Evolutionary conservation across 208 protist genomes (phyloP).

Genomic region (Dictyostelium gargantuum): DNA sequence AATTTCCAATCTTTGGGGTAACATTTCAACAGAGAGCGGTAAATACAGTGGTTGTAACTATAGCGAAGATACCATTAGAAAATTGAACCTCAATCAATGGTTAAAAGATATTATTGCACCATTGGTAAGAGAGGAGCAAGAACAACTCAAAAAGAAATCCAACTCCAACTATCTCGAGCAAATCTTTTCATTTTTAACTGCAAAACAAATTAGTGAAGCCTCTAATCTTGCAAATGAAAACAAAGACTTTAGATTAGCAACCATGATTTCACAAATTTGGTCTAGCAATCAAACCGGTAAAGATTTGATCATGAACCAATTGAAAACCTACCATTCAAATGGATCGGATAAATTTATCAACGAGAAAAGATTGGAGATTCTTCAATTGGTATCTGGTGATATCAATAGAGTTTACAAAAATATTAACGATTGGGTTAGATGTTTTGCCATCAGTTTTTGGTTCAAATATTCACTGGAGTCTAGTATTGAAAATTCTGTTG

Average conservation of each 20-base stretch:
- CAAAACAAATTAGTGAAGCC: conserved; percentile 13
- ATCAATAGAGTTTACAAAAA: conserved; percentile 47
- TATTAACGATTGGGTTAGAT: conserved; percentile 46
- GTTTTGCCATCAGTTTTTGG: conserved; percentile 54
- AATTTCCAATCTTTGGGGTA: neutral
- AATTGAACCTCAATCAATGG: conserved; percentile 53
- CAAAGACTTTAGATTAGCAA: conserved; percentile 42
- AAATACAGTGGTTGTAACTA: neutral
- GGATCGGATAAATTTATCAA: neutral
- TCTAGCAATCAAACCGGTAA: neutral
- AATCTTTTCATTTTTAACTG: neutral
- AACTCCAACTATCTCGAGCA: neutral
- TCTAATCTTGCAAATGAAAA: neutral
- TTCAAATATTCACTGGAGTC: neutral
- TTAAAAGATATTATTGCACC: neutral
- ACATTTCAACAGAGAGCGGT: neutral
- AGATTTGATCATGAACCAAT: neutral
- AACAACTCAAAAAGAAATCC: neutral
- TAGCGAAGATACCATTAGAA: neutral
- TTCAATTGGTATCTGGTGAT: conserved; percentile 25
- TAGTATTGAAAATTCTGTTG: neutral
- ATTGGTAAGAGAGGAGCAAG: neutral
- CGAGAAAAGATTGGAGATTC: conserved; percentile 10
- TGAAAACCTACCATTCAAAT: neutral
- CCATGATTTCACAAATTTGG: conserved; percentile 52